Evolutionary conservation across 345 rosid genomes (phyloP).

Genomic region (Gossypium bickii): DNA sequence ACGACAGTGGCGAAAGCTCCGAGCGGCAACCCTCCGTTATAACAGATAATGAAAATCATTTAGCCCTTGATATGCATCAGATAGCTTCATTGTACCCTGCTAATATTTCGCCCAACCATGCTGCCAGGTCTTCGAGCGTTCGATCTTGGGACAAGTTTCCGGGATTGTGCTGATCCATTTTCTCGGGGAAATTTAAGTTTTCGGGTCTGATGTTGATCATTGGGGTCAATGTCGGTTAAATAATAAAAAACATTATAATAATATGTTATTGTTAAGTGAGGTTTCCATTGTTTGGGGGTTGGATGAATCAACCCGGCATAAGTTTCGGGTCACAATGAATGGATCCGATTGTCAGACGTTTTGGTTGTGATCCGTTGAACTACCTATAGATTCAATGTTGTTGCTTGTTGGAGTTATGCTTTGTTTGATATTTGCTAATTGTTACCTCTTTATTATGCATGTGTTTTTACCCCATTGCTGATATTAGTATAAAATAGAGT

Average conservation of each 20-base stretch:
- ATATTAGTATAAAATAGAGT: no score
- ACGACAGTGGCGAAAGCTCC: slow-evolving; percentile 47
- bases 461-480: no score
- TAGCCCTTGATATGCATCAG: slow-evolving; percentile 58
- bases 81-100: slow-evolving; percentile 45
- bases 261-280: neutral
- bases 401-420: no score
- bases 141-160: slow-evolving; percentile 48
- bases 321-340: neutral
- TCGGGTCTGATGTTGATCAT: no score
- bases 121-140: neutral
- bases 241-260: neutral
- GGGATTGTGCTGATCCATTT: neutral
- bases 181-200: neutral
- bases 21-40: slow-evolving; percentile 55
- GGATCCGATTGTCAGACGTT: neutral
- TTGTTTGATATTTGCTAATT: no score
- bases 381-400: neutral
- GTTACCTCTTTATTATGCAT: no score
- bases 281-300: neutral
- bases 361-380: neutral
- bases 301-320: neutral
- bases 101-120: slow-evolving; percentile 27
- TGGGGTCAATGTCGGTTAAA: neutral
- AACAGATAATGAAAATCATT: slow-evolving; percentile 39